These are phyloP conservation scores for Cladosporium oxysporum DNA, from an alignment of 2,329 filamentous ascomycete genomes.

Conservation along the genomic window DNA sequence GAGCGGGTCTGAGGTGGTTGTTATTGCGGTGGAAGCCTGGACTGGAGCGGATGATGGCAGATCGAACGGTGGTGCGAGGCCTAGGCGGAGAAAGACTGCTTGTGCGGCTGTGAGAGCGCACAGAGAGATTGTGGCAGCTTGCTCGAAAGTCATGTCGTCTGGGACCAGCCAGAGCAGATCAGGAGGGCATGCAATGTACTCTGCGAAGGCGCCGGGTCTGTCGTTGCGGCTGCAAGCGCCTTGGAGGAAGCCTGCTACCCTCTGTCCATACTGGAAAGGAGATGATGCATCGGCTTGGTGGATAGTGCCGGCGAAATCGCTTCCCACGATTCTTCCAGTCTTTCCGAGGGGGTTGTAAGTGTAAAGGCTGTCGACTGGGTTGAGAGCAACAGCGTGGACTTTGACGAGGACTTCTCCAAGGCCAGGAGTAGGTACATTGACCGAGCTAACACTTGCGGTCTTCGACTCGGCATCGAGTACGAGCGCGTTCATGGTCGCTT, in stretches of 20 bases:
- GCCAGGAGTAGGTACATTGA: neutral
- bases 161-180: constrained; percentile 46
- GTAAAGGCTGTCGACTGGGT: constrained; percentile 41
- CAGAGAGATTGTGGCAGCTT: constrained; percentile 45
- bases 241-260: constrained; percentile 47
- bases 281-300: constrained; percentile 24
- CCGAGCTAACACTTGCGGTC: neutral
- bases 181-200: constrained; percentile 40
- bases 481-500: neutral
- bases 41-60: neutral
- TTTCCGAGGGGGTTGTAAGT: constrained; percentile 38
- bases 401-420: constrained; percentile 30
- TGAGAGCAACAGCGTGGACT: constrained; percentile 35
- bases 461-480: neutral
- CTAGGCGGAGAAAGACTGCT: constrained; percentile 43
- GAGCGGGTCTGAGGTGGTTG: constrained; percentile 10
- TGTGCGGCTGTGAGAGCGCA: constrained; percentile 50
- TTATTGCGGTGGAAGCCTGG: neutral
- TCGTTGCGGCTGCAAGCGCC: constrained; percentile 47
- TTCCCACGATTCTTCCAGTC: constrained; percentile 41
- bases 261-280: constrained; percentile 28
- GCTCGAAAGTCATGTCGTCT: constrained; percentile 35
- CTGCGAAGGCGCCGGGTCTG: constrained; percentile 49
- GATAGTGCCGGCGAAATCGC: constrained; percentile 45
- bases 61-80: constrained; percentile 39